phyloP scores from a whole-genome alignment of 805 yeast species.

The Starmera pachycereana region DNA sequence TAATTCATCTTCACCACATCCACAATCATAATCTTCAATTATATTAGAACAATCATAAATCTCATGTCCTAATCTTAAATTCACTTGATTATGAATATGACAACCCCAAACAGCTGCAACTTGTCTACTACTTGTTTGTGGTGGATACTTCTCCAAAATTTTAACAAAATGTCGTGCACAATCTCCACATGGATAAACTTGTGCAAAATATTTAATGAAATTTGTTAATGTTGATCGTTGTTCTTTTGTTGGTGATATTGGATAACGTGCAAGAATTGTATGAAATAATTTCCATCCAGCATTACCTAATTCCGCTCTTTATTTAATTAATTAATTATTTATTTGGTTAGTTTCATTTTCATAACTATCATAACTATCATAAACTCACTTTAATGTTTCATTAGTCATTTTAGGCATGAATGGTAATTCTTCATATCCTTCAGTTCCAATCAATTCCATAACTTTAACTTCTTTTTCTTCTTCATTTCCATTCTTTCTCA shows the following conservation, averaged over 20 bases:
- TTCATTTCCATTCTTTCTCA: no score
- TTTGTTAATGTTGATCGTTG: slow-evolving; percentile 53
- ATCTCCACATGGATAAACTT: slow-evolving; percentile 95
- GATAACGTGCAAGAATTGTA: slow-evolving; percentile 86
- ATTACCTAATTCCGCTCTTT: slow-evolving; percentile 69
- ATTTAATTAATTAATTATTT: no score
- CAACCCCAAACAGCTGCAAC: slow-evolving; percentile 96
- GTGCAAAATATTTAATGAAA: slow-evolving; percentile 69
- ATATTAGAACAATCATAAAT: slow-evolving; percentile 79
- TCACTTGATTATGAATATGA: slow-evolving; percentile 80
- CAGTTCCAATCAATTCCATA: not conserved
- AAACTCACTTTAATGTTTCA: slow-evolving; percentile 42
- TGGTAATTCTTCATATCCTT: slow-evolving; percentile 5
- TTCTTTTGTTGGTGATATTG: slow-evolving; percentile 60
- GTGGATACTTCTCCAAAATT: slow-evolving; percentile 65
- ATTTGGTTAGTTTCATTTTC: no score
- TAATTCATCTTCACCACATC: slow-evolving; percentile 75
- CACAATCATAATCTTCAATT: slow-evolving; percentile 90
- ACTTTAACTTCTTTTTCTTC: slow-evolving; percentile 17
- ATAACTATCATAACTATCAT: not conserved
- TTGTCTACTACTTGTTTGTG: slow-evolving; percentile 66
- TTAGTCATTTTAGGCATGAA: slow-evolving; percentile 91
- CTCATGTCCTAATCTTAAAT: slow-evolving; percentile 55
- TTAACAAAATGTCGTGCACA: slow-evolving; percentile 86
- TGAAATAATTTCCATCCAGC: slow-evolving; percentile 90